These are phyloP conservation scores for Stephania japonica DNA, from an alignment of 164 flowering plant genomes.

Conservation along the genomic window DNA sequence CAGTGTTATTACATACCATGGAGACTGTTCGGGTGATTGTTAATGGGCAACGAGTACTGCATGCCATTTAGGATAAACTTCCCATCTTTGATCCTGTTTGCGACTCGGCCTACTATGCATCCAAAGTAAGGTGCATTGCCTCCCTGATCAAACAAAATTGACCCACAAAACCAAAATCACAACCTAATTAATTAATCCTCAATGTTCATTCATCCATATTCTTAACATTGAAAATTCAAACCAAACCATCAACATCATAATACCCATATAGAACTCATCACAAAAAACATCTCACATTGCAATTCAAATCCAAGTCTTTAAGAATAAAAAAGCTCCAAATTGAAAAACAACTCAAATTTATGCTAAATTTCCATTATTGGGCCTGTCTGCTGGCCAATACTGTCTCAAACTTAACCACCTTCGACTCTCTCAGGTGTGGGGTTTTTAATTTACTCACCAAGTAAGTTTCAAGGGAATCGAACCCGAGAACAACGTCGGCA, in stretches of 20 bases:
- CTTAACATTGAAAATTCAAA: neutral
- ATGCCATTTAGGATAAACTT: conserved; percentile 61
- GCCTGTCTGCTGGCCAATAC: neutral
- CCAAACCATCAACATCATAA: neutral
- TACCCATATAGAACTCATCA: too few relatives aligned
- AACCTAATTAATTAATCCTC: neutral
- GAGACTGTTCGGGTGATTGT: conserved; percentile 80
- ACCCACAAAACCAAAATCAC: neutral
- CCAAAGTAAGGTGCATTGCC: conserved; percentile 47
- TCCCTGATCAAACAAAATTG: conserved; percentile 25
- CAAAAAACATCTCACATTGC: too few relatives aligned
- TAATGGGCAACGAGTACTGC: conserved; percentile 60
- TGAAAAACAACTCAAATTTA: too few relatives aligned
- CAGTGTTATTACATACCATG: conserved; percentile 39
- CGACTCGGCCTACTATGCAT: conserved; percentile 81
- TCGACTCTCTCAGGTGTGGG: too few relatives aligned
- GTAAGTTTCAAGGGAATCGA: conserved; percentile 51
- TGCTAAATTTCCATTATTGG: too few relatives aligned
- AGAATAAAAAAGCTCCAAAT: neutral
- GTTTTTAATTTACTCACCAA: too few relatives aligned
- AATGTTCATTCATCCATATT: neutral
- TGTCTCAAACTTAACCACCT: neutral
- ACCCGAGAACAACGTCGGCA: conserved; percentile 58
- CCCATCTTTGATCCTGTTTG: conserved; percentile 88
- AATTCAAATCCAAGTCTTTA: neutral